A percentile compares a stretch with the other conserved stretches of the same genome.
These are phyloP conservation scores for Salicornia ramosissima DNA, from an alignment of 148 eudicot genomes.

Conservation along the genomic window DNA sequence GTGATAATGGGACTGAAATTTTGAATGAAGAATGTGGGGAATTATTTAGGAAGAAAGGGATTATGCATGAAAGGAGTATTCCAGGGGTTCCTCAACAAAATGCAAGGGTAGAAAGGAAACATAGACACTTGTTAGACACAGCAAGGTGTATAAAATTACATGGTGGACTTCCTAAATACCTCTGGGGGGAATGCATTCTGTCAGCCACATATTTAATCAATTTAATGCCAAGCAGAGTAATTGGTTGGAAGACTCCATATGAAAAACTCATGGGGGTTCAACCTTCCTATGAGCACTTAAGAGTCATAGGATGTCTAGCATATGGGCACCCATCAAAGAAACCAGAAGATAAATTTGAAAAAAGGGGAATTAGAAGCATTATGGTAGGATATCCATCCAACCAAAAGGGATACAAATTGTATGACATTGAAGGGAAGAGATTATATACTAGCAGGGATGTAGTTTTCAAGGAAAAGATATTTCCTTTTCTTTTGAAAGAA, in stretches of 20 bases:
- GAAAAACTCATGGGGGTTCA: not conserved
- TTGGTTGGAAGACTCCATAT: not conserved
- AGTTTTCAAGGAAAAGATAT: no score
- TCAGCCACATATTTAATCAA: not conserved
- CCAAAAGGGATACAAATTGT: conserved; percentile 1
- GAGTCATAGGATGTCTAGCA: not conserved
- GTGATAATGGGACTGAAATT: not conserved
- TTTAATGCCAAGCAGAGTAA: not conserved
- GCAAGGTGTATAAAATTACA: not conserved
- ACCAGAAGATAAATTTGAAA: not conserved
- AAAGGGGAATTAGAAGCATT: not conserved
- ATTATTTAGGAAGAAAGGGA: not conserved
- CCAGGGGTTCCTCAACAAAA: not conserved
- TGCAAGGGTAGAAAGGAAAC: not conserved
- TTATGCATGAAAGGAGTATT: not conserved
- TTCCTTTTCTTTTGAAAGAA: no score
- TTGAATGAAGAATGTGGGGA: not conserved
- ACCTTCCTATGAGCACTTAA: not conserved
- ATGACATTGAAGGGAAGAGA: no score
- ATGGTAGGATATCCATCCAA: not conserved
- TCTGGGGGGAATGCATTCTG: not conserved
- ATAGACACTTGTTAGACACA: not conserved
- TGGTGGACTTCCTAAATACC: not conserved
- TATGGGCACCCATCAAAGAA: not conserved
- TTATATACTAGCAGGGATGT: no score